These are phyloP conservation scores for Dictyostelium citrinum DNA, from an alignment of 78 protist genomes.

Conservation along the genomic window DNA sequence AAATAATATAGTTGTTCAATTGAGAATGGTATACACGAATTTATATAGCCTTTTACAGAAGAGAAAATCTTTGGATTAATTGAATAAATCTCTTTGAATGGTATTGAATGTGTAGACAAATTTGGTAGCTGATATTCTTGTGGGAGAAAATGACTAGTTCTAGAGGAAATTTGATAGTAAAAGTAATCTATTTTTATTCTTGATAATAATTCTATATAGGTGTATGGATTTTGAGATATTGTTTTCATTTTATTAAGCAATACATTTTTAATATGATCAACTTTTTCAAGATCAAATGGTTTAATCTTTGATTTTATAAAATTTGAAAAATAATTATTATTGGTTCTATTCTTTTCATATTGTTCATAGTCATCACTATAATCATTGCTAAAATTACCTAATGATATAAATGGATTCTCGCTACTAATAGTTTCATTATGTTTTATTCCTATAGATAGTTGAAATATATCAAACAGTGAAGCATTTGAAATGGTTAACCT, in stretches of 20 bases:
- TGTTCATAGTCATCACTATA: not conserved
- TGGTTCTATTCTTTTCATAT: too few relatives aligned
- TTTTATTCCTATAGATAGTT: not conserved
- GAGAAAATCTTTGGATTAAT: not conserved
- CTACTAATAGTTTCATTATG: too few relatives aligned
- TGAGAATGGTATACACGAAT: not conserved
- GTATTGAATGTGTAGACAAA: not conserved
- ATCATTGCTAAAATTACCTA: too few relatives aligned
- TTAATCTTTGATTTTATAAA: not conserved
- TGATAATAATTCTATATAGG: not conserved
- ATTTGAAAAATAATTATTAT: not conserved
- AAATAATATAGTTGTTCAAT: not conserved
- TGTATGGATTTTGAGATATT: not conserved
- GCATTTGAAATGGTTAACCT: not conserved
- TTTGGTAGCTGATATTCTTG: not conserved
- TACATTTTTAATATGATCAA: not conserved
- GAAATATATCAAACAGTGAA: not conserved
- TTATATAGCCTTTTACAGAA: not conserved
- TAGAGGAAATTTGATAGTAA: not conserved
- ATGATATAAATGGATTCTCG: too few relatives aligned
- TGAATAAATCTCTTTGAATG: not conserved
- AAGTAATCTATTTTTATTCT: not conserved
- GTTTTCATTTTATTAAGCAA: not conserved
- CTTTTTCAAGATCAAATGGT: not conserved
- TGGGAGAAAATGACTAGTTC: too few relatives aligned